Evolutionary conservation across 164 flowering plant species (phyloP), one percentile per base, ranked within the genome.

Genomic region (Chimonanthus praecox): DNA sequence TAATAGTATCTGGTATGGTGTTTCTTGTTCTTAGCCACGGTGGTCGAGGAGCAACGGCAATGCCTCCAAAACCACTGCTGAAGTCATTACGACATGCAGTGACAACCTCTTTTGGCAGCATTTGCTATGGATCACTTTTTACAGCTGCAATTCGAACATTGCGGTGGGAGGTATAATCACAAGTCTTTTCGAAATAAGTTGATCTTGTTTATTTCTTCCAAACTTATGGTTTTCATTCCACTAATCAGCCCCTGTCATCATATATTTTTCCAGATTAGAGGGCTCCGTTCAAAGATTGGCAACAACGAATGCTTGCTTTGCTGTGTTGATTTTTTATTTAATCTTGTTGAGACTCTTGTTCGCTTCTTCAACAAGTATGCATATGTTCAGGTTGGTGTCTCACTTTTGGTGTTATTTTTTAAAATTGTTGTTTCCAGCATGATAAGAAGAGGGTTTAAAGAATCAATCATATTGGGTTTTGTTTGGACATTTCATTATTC

Each of bases 361-460:
- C 90, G 99, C 2, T 96, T 90, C 74, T 96, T 96, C 82, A 96
- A 96, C 78, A 96, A 96, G 85, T 96, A 96, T 76, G 99, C 97
- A 11, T 96, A 92, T 81, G 99, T 96, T 69, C 98, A 92, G 99
- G 99, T 93, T 81, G 46, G 11, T 71, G 44, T 51, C 69, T 47
- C 47, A 15, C 61, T 33, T 68, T 7, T 67, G 3, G n/a, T 54
- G 2, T 73, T 71, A 13, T n/a, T 48, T 60, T 73, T 66, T 51
- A 43, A 4, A 47, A 68, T 54, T 33, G 60, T n/a, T n/a, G 11
- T 54, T 2, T 54, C 16, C 16, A 54, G 60, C 11, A 48, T 18
- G 20, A 48, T 18, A n/a, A 68, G 68, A 9, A 65, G 54, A 68
- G 47, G n/a, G 47, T 66, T 4, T 44, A 66, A 66, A 66, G 49